Percentiles rank a stretch among this genome's conserved stretches.
These are phyloP conservation scores for Datura wrightii DNA, from an alignment of 257 asterid genomes.

Conservation along the genomic window DNA sequence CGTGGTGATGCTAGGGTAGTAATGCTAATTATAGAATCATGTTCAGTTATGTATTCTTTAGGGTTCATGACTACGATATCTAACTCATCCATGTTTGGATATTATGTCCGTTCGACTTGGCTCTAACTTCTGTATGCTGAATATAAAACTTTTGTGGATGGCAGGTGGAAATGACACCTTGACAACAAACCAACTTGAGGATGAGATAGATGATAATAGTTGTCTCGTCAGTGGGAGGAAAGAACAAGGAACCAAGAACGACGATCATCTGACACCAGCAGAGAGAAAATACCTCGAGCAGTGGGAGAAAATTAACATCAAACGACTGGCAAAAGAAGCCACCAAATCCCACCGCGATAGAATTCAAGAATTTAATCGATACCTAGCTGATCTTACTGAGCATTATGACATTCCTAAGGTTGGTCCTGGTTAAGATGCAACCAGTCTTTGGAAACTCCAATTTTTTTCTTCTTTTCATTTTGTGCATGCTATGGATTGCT, in stretches of 20 bases:
- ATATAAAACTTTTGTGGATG: not conserved
- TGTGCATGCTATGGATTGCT: not conserved
- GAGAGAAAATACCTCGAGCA: constrained; percentile 55
- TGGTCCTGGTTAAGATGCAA: constrained; percentile 56
- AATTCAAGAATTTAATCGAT: constrained; percentile 56
- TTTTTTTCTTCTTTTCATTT: not conserved
- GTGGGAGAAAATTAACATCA: constrained; percentile 48
- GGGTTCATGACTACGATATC: not conserved
- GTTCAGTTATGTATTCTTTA: not conserved
- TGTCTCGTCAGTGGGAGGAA: not conserved
- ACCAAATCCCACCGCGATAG: constrained; percentile 57
- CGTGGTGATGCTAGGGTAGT: not conserved
- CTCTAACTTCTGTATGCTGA: not conserved
- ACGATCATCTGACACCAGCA: constrained; percentile 51
- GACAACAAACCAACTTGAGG: not conserved
- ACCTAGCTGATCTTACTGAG: constrained; percentile 58
- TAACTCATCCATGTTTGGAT: not conserved
- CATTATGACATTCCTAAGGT: constrained; percentile 69
- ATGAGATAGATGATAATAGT: not conserved
- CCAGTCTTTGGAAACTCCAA: not conserved
- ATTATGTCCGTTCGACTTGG: not conserved
- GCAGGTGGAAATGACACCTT: not conserved
- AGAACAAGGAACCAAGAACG: constrained; percentile 20
- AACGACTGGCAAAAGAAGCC: constrained; percentile 52
- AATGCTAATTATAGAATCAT: not conserved